Base-by-base conservation (phyloP, 2,329 filamentous ascomycete genomes). In the Trichophyton benhamiae region DNA sequence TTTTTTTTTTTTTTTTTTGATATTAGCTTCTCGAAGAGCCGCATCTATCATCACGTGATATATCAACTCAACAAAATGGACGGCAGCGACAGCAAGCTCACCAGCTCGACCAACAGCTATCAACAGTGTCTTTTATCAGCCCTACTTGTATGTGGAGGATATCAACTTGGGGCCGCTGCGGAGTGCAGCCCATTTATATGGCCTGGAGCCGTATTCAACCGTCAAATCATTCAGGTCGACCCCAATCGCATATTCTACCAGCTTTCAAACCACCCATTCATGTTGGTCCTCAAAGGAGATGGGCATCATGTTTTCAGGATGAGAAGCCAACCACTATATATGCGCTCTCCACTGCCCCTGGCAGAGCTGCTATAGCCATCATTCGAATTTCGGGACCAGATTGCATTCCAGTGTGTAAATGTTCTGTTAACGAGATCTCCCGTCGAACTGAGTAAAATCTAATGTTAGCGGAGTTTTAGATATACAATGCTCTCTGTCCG, bases 301-400 rank as follows among this genome's bases (percentile, higher is more conserved):
- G 55, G 36, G 7, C 25, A 17, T 46, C 58, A 20, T 59, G 38
- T 30, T 25, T 49, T 13, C 36, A 36, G n/a, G 61, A 55, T 61
- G 63, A 59, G 53, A 44, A 15, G 30, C 4, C 57, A 11, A 71
- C 73, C 2, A 97, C 92, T 0, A 95, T 99, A 60, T 97, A 95
- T 73, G 94, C 94, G 0, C 77, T 97, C 0, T 96, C 92, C 0
- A 95, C 91, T 0, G 90, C 89, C 0, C 79, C 87, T 9, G 94
- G 92, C 0, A 85, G 85, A 70, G 91, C 90, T 49, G 94, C 91
- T 0, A 96, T 99, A 71, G 92, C 92, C 1, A 86, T 97, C 41
- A 85, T 97, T 59, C 84, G 94, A 13, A 80, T 96, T 27, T 96
- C 94, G 3, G 94, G 94, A 0, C 82, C 88, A 30, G 83, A 85